Evolutionary conservation across 2,329 filamentous ascomycete species (phyloP).

Genomic region (Teratosphaeria zuluensis): DNA sequence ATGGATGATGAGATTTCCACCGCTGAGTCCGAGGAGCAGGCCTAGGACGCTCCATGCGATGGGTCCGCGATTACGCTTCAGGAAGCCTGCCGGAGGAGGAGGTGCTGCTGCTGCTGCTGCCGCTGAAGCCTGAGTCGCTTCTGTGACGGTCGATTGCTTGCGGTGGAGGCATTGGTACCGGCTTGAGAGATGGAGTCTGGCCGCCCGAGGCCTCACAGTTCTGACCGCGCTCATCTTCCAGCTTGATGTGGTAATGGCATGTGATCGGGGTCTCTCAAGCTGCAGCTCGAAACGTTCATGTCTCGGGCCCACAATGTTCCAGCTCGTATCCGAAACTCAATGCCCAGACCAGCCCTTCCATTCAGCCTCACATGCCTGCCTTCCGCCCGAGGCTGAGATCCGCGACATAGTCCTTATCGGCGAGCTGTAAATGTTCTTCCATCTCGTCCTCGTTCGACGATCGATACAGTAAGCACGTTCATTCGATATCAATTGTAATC

Average conservation of each 20-base stretch:
- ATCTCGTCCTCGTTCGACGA: too few relatives aligned
- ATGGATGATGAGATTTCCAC: constrained; percentile 32
- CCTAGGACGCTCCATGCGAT: constrained; percentile 25
- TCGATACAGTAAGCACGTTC: not conserved
- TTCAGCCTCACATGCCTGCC: not conserved
- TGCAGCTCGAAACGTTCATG: not conserved
- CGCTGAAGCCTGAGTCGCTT: constrained; percentile 1
- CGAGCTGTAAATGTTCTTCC: not conserved
- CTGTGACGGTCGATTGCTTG: not conserved
- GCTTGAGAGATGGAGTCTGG: constrained; percentile 17
- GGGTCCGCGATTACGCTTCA: constrained; percentile 9
- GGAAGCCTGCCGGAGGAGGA: constrained; percentile 5
- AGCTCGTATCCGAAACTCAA: not conserved
- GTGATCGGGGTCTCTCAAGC: not conserved
- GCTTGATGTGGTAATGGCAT: not conserved
- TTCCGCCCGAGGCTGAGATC: not conserved
- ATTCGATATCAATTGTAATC: not conserved
- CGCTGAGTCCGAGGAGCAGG: constrained; percentile 32
- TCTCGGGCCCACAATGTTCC: not conserved
- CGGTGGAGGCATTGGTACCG: constrained; percentile 15
- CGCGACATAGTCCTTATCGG: not conserved
- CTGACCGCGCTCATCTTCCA: constrained; percentile 6
- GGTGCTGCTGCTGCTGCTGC: constrained; percentile 1
- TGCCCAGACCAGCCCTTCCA: not conserved
- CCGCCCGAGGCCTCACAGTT: constrained; percentile 2